phyloP scores from a whole-genome alignment of 345 rosid species.

The Eucalyptus erythrocorys region DNA sequence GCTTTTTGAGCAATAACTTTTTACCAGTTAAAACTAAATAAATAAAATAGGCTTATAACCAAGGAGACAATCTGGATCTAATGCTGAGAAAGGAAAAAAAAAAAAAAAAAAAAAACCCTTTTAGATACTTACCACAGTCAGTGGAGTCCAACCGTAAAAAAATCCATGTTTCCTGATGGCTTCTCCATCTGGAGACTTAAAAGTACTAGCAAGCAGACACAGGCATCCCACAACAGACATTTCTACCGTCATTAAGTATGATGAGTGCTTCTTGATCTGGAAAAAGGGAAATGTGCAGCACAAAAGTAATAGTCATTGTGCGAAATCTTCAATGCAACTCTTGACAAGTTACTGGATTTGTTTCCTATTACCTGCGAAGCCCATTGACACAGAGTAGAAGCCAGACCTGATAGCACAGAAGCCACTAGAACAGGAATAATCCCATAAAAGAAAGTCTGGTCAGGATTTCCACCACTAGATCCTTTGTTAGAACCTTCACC shows the following conservation, averaged over 20 bases:
- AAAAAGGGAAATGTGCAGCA: not conserved
- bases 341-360: not conserved
- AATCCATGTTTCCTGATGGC: constrained; percentile 70
- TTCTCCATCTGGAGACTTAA: constrained; percentile 96
- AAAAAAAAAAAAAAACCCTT: not conserved
- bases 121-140: constrained; percentile 54
- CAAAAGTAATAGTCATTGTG: not conserved
- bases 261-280: constrained; percentile 90
- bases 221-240: constrained; percentile 96
- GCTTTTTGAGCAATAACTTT: not conserved
- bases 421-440: constrained; percentile 90
- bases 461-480: constrained; percentile 36
- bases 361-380: constrained; percentile 68
- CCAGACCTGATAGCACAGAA: constrained; percentile 95
- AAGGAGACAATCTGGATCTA: not conserved
- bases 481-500: constrained; percentile 91
- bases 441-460: constrained; percentile 70
- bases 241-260: constrained; percentile 94
- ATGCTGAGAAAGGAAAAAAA: not conserved
- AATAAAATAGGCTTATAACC: not conserved
- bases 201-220: constrained; percentile 69
- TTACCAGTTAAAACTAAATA: not conserved
- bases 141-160: constrained; percentile 92
- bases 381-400: constrained; percentile 93
- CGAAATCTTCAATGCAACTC: not conserved